These are phyloP conservation scores for Macrophomina phaseolina DNA, from an alignment of 2,329 filamentous ascomycete genomes.

Conservation along the genomic window DNA sequence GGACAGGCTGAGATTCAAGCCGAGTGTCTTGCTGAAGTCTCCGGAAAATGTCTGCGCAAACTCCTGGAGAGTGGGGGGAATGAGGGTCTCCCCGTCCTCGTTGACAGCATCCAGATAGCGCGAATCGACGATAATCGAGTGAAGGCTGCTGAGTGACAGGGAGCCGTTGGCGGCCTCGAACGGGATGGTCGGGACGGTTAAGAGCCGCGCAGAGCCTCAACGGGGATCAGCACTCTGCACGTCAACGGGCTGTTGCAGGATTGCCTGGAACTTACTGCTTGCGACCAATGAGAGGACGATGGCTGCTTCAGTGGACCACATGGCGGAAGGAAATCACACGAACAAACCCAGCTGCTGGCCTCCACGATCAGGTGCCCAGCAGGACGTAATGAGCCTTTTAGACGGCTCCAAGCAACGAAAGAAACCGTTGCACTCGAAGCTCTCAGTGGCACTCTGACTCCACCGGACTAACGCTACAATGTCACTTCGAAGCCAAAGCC, in stretches of 20 bases:
- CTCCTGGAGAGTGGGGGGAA: conserved; percentile 56
- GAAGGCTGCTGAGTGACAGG: conserved; percentile 28
- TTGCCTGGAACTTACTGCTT: not conserved
- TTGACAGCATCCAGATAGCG: conserved; percentile 51
- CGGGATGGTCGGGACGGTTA: conserved; percentile 30
- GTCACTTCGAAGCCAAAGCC: not conserved
- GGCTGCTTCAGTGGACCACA: conserved; percentile 1
- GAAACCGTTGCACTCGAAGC: conserved; percentile 3
- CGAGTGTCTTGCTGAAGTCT: conserved; percentile 39
- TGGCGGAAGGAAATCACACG: not conserved
- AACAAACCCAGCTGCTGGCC: no score
- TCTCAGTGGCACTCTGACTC: not conserved
- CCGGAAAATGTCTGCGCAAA: conserved; percentile 56
- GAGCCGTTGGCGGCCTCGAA: conserved; percentile 26
- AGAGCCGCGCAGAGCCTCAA: conserved; percentile 25
- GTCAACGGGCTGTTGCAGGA: not conserved
- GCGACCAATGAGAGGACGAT: conserved; percentile 1
- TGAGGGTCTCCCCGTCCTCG: conserved; percentile 48
- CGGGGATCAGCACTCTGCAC: not conserved
- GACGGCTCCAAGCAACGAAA: not conserved
- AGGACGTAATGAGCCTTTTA: not conserved
- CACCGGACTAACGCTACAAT: conserved; percentile 1
- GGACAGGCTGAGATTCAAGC: not conserved
- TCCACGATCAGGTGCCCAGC: not conserved
- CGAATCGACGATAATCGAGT: conserved; percentile 52